phyloP scores from a whole-genome alignment of 164 flowering plant species.

The Aristolochia contorta region DNA sequence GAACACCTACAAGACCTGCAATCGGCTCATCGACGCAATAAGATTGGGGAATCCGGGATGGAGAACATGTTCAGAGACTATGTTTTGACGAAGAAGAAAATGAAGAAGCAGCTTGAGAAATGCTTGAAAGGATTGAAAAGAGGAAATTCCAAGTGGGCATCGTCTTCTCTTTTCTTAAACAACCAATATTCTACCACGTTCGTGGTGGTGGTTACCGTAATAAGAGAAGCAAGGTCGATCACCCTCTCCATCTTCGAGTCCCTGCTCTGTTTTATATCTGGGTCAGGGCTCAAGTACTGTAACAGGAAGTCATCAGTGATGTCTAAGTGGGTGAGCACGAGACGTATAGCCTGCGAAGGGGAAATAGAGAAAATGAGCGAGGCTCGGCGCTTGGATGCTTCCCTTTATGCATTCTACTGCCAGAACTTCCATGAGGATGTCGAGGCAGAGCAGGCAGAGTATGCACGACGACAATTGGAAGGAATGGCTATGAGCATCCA shows the following conservation, averaged over 20 bases:
- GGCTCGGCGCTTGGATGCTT: neutral
- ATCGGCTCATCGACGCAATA: neutral
- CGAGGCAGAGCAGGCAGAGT: neutral
- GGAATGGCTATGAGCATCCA: neutral
- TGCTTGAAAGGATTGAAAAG: neutral
- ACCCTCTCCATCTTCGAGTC: neutral
- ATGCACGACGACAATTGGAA: neutral
- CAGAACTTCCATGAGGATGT: neutral
- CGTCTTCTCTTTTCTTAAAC: neutral
- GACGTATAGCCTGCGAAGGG: neutral
- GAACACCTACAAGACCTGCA: neutral
- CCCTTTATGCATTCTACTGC: neutral
- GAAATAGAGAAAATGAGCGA: neutral
- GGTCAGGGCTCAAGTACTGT: neutral
- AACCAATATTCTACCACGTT: neutral
- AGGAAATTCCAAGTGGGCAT: neutral
- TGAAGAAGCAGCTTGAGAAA: neutral
- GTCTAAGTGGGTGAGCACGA: neutral
- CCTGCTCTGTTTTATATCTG: neutral
- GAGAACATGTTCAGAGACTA: neutral
- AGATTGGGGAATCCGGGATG: neutral
- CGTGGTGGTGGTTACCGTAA: neutral
- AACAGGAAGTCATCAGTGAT: neutral
- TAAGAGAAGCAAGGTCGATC: conserved; percentile 1
- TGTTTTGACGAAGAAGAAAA: neutral